Base-by-base conservation (phyloP, 768 basidiomycete species). In the Roridomyces roridus region DNA sequence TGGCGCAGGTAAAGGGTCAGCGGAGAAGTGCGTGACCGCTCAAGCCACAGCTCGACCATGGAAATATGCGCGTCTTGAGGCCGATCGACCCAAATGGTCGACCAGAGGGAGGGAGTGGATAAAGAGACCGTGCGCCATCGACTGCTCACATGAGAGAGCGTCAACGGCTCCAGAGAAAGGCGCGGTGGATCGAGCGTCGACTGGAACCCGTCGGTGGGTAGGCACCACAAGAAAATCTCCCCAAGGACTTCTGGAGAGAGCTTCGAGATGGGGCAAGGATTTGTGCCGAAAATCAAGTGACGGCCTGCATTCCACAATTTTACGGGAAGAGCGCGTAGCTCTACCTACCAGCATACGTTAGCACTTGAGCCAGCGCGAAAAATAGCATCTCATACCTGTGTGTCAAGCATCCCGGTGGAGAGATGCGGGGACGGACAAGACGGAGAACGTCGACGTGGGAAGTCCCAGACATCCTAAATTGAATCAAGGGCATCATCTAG, bases 61-160 rank as follows among this genome's bases (percentile, higher is more conserved):
- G 37, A 44, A 4, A 63, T 23, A 36, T 63, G 57, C 14, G 29
- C 47, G 34, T 40, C 50, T 7, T 53, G 56, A n/a, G 61, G 61
- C 17, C 52, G 59, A 35, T 47, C 50, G 10, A 63, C 34, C 61
- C 61, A 63, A 21, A 63, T 59, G 18, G 57, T 63, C n/a, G 59
- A 55, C 70, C 70, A 72, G n/a, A 72, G 42, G 14, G 53, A 18
- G 10, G 67, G 57, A 6, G 51, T 64, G 23, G 51, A 57, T 20
- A 68, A 8, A 14, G 70, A 70, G 20, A 65, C 36, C 8, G 49
- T 37, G 18, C 70, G 57, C 67, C 70, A 72, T 11, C 39, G 51
- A 6, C 40, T 25, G 20, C 58, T 68, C 39, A 72, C 68, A 35
- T 69, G 68, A 3, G 68, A 66, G 4, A 69, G 46, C 6, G 45